These are phyloP conservation scores for Xylaria curta DNA, from an alignment of 495 filamentous ascomycete genomes.

Conservation along the genomic window DNA sequence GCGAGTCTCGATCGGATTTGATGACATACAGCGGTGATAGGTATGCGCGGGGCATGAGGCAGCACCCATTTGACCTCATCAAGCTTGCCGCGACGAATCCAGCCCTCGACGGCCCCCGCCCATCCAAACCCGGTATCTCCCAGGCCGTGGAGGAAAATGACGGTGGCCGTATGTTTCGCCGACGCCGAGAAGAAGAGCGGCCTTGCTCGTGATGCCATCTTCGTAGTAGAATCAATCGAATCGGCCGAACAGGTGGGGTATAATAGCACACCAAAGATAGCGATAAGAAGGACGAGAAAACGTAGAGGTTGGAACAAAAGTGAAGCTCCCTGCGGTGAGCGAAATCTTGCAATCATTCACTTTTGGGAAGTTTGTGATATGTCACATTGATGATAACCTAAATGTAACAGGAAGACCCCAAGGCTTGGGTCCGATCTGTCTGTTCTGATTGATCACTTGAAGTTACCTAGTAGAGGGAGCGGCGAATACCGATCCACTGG, in stretches of 20 bases:
- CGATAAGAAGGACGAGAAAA: conserved; percentile 17
- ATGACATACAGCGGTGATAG: conserved; percentile 78
- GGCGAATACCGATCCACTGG: background rate
- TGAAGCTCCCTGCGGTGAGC: background rate
- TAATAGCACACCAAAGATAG: conserved; percentile 2
- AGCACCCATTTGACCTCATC: conserved; percentile 92
- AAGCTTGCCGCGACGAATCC: conserved; percentile 81
- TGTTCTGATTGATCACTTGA: background rate
- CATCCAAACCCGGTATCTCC: conserved; percentile 83
- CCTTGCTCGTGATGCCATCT: conserved; percentile 41
- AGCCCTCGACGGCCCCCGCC: conserved; percentile 85
- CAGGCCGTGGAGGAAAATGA: conserved; percentile 91
- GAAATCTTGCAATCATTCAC: conserved; percentile 13
- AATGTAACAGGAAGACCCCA: background rate
- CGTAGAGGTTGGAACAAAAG: conserved; percentile 11
- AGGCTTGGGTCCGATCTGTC: background rate
- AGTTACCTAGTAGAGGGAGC: background rate
- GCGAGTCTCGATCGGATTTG: background rate
- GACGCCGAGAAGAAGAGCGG: conserved; percentile 82
- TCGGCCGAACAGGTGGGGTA: conserved; percentile 19
- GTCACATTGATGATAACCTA: background rate
- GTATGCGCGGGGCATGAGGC: conserved; percentile 89
- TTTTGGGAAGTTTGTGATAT: background rate
- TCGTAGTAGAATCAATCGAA: conserved; percentile 18
- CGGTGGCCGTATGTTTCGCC: conserved; percentile 88